Percentiles rank a stretch among this genome's conserved stretches.
Conservation (phyloP, 768 basidiomycete species). For the Lactarius sp. region DNA sequence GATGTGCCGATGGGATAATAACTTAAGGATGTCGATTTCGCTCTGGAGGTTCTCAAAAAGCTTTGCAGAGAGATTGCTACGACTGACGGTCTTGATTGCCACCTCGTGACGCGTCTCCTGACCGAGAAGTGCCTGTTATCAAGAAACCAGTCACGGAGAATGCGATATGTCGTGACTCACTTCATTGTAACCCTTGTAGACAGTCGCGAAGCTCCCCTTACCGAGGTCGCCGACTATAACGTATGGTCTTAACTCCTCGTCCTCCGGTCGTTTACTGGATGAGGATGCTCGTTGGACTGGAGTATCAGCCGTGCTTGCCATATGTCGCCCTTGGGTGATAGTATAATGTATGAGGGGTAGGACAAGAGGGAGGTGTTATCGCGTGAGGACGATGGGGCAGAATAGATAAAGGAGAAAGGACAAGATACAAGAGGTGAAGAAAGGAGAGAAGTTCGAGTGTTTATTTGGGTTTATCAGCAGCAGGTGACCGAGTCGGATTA, state of each 20-base stretch:
- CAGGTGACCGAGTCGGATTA: too few species aligned
- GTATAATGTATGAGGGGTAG: not conserved
- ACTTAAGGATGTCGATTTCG: constrained; percentile 96
- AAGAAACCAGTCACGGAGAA: not conserved
- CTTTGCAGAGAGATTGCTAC: constrained; percentile 83
- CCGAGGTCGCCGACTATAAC: constrained; percentile 73
- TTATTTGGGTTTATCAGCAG: not conserved
- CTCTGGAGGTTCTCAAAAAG: constrained; percentile 96
- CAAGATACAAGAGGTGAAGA: not conserved
- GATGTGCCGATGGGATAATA: constrained; percentile 87
- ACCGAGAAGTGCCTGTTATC: not conserved
- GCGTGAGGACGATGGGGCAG: not conserved
- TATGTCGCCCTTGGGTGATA: not conserved
- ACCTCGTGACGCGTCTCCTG: constrained; percentile 77
- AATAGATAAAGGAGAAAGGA: not conserved
- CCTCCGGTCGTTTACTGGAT: constrained; percentile 38
- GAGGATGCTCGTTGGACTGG: constrained; percentile 6
- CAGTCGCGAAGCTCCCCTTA: constrained; percentile 93
- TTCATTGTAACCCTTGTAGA: constrained; percentile 90
- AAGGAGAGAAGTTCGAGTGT: too few species aligned
- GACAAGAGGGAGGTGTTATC: not conserved
- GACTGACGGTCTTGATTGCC: constrained; percentile 92
- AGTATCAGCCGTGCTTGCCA: constrained; percentile 12
- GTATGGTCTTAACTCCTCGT: constrained; percentile 72
- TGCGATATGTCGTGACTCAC: constrained; percentile 40